A percentile compares a stretch with the other conserved stretches of the same genome.
phyloP scores from a whole-genome alignment of 1,284 basidiomycete genomes.

The Rhizopogon hawkerae region DNA sequence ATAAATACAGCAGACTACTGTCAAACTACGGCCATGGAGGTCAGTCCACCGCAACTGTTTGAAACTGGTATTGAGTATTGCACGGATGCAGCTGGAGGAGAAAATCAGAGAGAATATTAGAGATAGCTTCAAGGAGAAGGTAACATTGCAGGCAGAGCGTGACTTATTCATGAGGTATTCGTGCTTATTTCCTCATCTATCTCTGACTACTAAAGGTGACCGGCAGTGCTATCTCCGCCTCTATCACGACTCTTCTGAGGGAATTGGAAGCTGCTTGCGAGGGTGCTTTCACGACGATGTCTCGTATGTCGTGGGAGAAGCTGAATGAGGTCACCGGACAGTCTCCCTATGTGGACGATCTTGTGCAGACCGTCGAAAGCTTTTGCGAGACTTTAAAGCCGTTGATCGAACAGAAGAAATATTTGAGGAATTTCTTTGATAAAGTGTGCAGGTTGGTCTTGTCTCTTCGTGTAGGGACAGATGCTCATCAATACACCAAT shows the following conservation, averaged over 20 bases:
- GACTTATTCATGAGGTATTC: conserved; percentile 80
- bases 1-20: conserved; percentile 99
- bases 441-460: conserved; percentile 71
- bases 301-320: conserved; percentile 69
- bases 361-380: conserved; percentile 58
- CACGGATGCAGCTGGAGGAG: conserved; percentile 68
- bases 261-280: conserved; percentile 82
- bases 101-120: conserved; percentile 80
- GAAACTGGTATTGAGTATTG: not conserved
- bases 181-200: conserved; percentile 1
- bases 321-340: conserved; percentile 79
- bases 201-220: conserved; percentile 4
- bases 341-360: conserved; percentile 71
- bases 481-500: conserved; percentile 1
- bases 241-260: conserved; percentile 68
- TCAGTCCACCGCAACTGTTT: conserved; percentile 20
- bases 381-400: conserved; percentile 61
- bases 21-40: conserved; percentile 83
- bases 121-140: conserved; percentile 64
- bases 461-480: not conserved
- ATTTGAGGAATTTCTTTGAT: conserved; percentile 84
- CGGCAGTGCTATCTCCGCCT: conserved; percentile 69
- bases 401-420: conserved; percentile 87
- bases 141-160: conserved; percentile 79
- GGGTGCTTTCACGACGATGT: conserved; percentile 63